A percentile compares a stretch with the other conserved stretches of the same genome.
Evolutionary conservation across 345 rosid genomes (phyloP).

Genomic region (Dimocarpus longan): DNA sequence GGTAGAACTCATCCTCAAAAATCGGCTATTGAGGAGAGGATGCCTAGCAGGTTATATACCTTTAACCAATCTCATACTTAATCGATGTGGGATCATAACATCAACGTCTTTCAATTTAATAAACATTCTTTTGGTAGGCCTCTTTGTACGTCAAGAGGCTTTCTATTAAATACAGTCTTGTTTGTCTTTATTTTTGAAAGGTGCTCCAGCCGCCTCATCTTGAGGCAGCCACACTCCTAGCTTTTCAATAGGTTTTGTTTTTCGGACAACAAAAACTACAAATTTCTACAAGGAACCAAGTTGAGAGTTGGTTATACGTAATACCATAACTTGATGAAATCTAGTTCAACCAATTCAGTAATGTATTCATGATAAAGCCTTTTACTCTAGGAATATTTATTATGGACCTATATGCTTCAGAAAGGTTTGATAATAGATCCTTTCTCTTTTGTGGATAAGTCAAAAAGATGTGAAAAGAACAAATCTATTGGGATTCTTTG

Average conservation of each 20-base stretch:
- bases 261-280: not conserved
- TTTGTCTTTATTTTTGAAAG: too few relatives aligned
- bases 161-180: too few relatives aligned
- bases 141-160: too few relatives aligned
- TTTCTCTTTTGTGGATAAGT: not conserved
- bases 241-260: not conserved
- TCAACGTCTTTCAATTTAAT: too few relatives aligned
- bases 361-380: not conserved
- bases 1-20: too few relatives aligned
- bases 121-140: too few relatives aligned
- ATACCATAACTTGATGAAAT: not conserved
- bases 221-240: not conserved
- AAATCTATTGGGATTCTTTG: too few relatives aligned
- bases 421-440: not conserved
- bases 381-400: not conserved
- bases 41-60: too few relatives aligned
- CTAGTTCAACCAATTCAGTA: not conserved
- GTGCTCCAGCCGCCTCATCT: too few relatives aligned
- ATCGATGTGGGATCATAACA: too few relatives aligned
- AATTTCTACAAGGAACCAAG: not conserved
- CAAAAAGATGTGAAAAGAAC: not conserved
- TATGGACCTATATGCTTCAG: conserved; percentile 7
- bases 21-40: too few relatives aligned
- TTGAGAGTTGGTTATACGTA: not conserved
- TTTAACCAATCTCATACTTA: too few relatives aligned